Conservation (phyloP, 371 early-diverging fungal genomes). For the Rhizopus stolonifer region DNA sequence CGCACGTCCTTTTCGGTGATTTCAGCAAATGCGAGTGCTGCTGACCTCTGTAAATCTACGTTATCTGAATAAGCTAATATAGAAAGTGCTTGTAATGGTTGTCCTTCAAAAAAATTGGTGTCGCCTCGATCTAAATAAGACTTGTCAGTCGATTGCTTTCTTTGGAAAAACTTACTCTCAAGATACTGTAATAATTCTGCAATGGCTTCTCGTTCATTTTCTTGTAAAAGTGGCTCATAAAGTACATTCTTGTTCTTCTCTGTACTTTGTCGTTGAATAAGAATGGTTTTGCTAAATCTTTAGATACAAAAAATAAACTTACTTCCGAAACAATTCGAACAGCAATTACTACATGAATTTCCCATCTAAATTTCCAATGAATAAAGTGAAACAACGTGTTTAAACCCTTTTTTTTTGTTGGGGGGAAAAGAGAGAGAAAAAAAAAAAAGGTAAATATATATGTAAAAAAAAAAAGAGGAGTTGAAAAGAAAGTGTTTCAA, state of each 20-base stretch:
- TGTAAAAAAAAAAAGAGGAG: too few relatives aligned
- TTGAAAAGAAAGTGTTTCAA: not conserved
- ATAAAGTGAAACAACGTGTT: too few relatives aligned
- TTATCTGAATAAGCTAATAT: conserved; percentile 85
- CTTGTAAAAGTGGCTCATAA: conserved; percentile 83
- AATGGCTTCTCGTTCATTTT: conserved; percentile 85
- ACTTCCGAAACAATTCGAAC: conserved; percentile 51
- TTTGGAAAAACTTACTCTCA: conserved; percentile 63
- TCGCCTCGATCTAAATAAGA: conserved; percentile 70
- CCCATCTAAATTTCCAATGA: conserved; percentile 15
- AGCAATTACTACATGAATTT: conserved; percentile 33
- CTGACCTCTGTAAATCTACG: conserved; percentile 84
- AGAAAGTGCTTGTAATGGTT: conserved; percentile 80
- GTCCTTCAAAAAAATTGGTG: conserved; percentile 87
- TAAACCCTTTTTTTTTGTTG: too few relatives aligned
- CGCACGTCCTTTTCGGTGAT: conserved; percentile 89
- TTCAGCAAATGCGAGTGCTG: conserved; percentile 91
- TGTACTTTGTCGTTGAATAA: conserved; percentile 13
- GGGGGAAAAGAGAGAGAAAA: too few relatives aligned
- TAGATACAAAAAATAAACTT: conserved; percentile 15
- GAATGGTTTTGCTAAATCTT: not conserved
- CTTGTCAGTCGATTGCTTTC: not conserved
- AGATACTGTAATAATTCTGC: conserved; percentile 78
- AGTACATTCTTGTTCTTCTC: conserved; percentile 48
- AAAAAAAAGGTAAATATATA: too few relatives aligned